These are phyloP conservation scores for Naganishia sp. DNA, from an alignment of 1,284 basidiomycete species.

Conservation along the genomic window DNA sequence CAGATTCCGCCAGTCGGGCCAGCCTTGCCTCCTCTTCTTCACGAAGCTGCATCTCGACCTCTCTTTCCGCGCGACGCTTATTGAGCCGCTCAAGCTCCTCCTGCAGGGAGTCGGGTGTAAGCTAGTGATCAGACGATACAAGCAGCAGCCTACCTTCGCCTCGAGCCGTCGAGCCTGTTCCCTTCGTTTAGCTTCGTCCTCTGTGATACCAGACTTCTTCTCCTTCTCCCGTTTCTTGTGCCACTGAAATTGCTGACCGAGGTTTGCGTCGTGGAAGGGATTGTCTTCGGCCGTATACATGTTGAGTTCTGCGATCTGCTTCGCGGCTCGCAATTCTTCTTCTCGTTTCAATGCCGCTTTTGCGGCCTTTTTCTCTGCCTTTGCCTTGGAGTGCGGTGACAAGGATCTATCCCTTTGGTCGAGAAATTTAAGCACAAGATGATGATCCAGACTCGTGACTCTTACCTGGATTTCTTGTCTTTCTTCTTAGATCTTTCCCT, in stretches of 20 bases:
- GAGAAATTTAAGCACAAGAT: conserved; percentile 20
- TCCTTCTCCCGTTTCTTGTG: conserved; percentile 98
- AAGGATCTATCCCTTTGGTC: conserved; percentile 45
- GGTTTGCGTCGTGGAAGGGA: conserved; percentile 95
- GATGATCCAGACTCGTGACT: neutral
- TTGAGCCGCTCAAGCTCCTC: conserved; percentile 93
- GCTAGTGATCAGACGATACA: neutral
- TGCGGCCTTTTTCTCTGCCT: conserved; percentile 61
- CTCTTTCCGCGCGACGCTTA: conserved; percentile 83
- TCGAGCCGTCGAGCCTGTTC: conserved; percentile 83
- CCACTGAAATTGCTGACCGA: conserved; percentile 95
- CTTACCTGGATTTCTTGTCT: conserved; percentile 48
- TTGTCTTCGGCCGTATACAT: conserved; percentile 91
- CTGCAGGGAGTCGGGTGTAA: conserved; percentile 34
- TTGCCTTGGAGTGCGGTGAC: conserved; percentile 58
- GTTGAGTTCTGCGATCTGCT: conserved; percentile 76
- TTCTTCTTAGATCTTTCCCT: conserved; percentile 43
- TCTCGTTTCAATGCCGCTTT: conserved; percentile 79
- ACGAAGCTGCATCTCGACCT: conserved; percentile 79
- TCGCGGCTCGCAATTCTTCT: conserved; percentile 80
- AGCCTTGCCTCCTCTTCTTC: conserved; percentile 91
- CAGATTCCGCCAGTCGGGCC: conserved; percentile 86
- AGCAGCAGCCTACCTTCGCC: conserved; percentile 61
- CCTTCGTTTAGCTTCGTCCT: conserved; percentile 74
- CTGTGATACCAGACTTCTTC: conserved; percentile 77